Percentiles rank a stretch among this genome's conserved stretches.
These are phyloP conservation scores for Diutina mesorugosa DNA, from an alignment of 1,139 yeast species.

Conservation along the genomic window DNA sequence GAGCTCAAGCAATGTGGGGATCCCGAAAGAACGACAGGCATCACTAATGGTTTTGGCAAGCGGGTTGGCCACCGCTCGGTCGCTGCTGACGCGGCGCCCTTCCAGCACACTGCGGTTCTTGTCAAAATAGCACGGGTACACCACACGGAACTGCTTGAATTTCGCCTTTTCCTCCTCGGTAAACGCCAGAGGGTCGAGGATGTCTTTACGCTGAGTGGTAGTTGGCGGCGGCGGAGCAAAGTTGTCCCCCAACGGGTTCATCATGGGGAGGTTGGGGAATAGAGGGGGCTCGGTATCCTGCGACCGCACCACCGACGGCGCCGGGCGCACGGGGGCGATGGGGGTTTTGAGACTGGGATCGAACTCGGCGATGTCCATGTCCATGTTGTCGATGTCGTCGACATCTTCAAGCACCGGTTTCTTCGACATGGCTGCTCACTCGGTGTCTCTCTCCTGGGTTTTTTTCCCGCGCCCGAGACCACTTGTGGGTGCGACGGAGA, in stretches of 20 bases:
- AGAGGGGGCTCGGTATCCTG: constrained; percentile 32
- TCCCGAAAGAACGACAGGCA: constrained; percentile 34
- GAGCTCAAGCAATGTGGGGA: constrained; percentile 55
- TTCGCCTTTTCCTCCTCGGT: constrained; percentile 43
- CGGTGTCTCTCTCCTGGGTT: background rate
- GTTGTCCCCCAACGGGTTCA: constrained; percentile 5
- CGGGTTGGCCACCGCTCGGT: constrained; percentile 72
- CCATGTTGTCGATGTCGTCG: constrained; percentile 80
- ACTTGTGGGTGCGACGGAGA: too few relatives aligned
- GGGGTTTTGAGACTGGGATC: constrained; percentile 66
- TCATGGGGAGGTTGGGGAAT: constrained; percentile 12
- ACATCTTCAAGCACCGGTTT: constrained; percentile 80
- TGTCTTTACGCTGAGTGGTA: constrained; percentile 8
- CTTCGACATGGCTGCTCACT: constrained; percentile 10
- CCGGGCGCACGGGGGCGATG: constrained; percentile 44
- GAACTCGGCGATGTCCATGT: constrained; percentile 84
- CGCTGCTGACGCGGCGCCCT: constrained; percentile 69
- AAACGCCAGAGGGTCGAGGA: constrained; percentile 26
- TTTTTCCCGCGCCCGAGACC: background rate
- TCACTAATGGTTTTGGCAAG: constrained; percentile 73
- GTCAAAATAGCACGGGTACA: constrained; percentile 93
- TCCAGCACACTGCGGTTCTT: constrained; percentile 57
- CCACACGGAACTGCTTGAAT: constrained; percentile 52
- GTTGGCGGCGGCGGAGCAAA: background rate
- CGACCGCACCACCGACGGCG: constrained; percentile 49